A percentile compares a stretch with the other conserved stretches of the same genome.
phyloP scores from a whole-genome alignment of 228 moss, liverwort and hornwort genomes.

The Sphagnum magellanicum region DNA sequence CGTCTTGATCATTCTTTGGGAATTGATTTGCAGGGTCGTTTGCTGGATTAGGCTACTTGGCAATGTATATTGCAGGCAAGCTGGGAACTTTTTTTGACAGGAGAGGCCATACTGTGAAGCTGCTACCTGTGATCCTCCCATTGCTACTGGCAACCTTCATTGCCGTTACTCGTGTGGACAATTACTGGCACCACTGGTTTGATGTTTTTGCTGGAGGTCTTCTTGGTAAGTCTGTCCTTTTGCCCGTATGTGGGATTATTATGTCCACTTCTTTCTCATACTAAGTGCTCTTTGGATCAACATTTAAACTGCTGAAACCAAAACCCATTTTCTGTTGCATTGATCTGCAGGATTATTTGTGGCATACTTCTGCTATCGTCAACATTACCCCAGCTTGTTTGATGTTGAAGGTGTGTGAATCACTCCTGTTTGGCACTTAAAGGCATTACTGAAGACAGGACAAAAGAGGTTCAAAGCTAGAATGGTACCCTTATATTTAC shows the following conservation, averaged over 20 bases:
- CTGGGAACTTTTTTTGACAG: constrained; percentile 65
- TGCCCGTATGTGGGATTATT: neutral
- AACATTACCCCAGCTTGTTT: constrained; percentile 40
- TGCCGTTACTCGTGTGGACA: constrained; percentile 76
- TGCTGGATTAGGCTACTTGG: constrained; percentile 79
- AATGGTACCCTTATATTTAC: no score
- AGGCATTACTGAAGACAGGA: no score
- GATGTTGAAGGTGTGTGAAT: constrained; percentile 26
- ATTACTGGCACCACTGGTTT: constrained; percentile 98
- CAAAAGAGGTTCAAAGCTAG: no score
- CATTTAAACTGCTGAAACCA: no score
- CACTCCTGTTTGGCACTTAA: no score
- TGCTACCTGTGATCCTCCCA: constrained; percentile 52
- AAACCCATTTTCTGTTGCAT: no score
- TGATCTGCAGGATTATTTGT: constrained; percentile 31
- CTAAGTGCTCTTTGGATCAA: neutral
- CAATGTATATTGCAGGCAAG: constrained; percentile 93
- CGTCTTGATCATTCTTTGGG: no score
- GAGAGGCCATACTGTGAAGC: constrained; percentile 69
- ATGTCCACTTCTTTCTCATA: no score
- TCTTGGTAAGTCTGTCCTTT: constrained; percentile 39
- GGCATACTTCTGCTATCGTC: constrained; percentile 47
- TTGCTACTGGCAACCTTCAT: constrained; percentile 64
- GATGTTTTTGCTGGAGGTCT: constrained; percentile 72
- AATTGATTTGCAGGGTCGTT: constrained; percentile 68